Base-by-base conservation (phyloP, 1,284 basidiomycete genomes). In the Leccinum fuscescens region DNA sequence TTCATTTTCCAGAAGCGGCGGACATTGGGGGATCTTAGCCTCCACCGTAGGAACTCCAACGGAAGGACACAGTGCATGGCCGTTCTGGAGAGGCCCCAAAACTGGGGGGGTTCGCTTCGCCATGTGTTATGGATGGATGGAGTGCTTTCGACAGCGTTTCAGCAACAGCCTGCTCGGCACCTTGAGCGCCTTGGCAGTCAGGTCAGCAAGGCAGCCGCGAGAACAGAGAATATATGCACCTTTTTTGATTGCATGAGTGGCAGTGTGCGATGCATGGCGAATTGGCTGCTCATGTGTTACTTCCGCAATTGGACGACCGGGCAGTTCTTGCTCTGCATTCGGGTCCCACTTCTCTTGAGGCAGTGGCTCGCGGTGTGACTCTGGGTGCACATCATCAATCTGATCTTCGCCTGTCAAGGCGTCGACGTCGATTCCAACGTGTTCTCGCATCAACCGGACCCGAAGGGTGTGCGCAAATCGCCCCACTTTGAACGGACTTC, bases 381-480 rank as follows among this genome's bases (percentile, higher is more conserved):
- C 83, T 0, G 11, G 6, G 3, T 79, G 77, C 80, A 87, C 85
- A 20, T 90, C 17, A 6, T 20, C 11, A 0, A 9, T 17, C 59
- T 86, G 48, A 49, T 49, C 88, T 64, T 92, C 90, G 65, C 94
- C 89, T 61, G 90, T 88, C 67, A 98, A 80, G 7, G 86, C 85
- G 72, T 99, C 96, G 24, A 98, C 95, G 72, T 99, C 95, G 58
- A 98, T 82, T 3, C 96, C 96, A 58, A 96, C 79, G 73, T 99
- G 96, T 74, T 99, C 96, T 58, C 93, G 85, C 96, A 99, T 99
- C 54, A 99, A 81, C 7, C 96, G 87, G 54, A 99, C 82, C 9
- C 96, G 89, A 27, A 99, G 82, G 2, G 93, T 93, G 75, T 99
- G 97, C 6, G 97, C 94, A 74, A 97, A 99, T 6, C 96, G 88